These are phyloP conservation scores for Agarophyton chilense DNA, from an alignment of 23 red algal genomes.

Conservation along the genomic window DNA sequence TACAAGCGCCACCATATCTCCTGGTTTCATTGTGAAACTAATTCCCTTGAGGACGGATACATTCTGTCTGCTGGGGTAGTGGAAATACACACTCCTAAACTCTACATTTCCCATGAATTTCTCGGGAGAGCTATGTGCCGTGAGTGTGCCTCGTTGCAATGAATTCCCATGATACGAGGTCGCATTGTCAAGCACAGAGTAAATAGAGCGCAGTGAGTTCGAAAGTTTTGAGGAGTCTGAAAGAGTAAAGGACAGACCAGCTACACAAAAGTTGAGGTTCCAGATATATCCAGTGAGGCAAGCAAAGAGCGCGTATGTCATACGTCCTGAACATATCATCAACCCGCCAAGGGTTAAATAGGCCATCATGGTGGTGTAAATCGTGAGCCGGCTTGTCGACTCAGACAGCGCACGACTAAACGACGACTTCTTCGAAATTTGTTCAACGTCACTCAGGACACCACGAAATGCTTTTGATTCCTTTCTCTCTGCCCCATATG, in stretches of 20 bases:
- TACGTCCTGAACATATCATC: constrained; percentile 30
- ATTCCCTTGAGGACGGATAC: constrained; percentile 61
- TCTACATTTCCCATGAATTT: constrained; percentile 22
- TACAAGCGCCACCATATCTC: constrained; percentile 72
- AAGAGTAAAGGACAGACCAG: constrained; percentile 47
- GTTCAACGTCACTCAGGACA: constrained; percentile 25
- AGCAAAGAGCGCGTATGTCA: constrained; percentile 41
- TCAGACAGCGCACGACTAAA: constrained; percentile 31
- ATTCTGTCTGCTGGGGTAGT: constrained; percentile 72
- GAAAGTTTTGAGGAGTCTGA: constrained; percentile 44
- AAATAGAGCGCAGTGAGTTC: constrained; percentile 26
- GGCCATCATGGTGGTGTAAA: constrained; percentile 36
- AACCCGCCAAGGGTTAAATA: constrained; percentile 41
- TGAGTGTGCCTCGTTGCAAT: background rate
- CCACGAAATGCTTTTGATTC: constrained; percentile 10
- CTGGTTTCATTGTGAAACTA: constrained; percentile 50
- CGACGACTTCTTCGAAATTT: constrained; percentile 1
- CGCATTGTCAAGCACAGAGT: constrained; percentile 30
- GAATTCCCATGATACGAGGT: constrained; percentile 8
- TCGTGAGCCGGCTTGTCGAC: constrained; percentile 23
- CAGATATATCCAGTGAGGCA: constrained; percentile 61
- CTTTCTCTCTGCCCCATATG: constrained; percentile 52
- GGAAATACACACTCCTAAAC: constrained; percentile 69
- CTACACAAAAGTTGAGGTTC: constrained; percentile 59
- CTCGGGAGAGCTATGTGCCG: background rate